Base-by-base conservation (phyloP, 108 stramenopile genomes). In the Chaetoceros tenuissimus region DNA sequence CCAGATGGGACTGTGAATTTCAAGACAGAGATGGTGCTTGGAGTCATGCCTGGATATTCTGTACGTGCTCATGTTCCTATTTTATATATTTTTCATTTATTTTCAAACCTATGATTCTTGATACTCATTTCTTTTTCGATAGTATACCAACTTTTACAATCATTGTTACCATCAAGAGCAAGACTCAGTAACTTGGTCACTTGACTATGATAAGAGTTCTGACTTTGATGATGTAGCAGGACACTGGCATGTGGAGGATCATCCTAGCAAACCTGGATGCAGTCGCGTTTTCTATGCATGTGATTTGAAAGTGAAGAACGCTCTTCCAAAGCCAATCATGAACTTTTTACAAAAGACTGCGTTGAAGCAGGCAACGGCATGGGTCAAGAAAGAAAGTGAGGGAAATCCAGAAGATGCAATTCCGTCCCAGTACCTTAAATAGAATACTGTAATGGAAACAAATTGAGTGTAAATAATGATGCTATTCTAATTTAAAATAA, bases 331-430 rank as follows among this genome's bases (percentile, higher is more conserved):
- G 17, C 74, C 81, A n/a, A 66, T 87, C 13, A 55, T 82, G 47
- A 82, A 82, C 47, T 78, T 78, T 46, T 64, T 87, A 18, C 68
- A 68, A 48, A 87, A 82, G 63, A 60, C 79, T 16, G 85, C 85
- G 0, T 56, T 87, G 19, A 75, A 73, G 61, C 59, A 76, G 10
- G 85, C 85, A 10, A 82, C 81, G 19, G 57, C 64, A 3, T 87
- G 85, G 85, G 81, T 87, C 18, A 87, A 87, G 64, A 75, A 75
- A 52, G 79, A 87, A 64, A 79, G 77, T 56, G 85, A 87, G 45
- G 55, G 46, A 44, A 64, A 73, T 52, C 77, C 81, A 0, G 17
- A 31, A 7, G 59, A 26, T 2, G 47, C 21, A 13, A 55, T 74
- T 1, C 63, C 67, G 0, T 13, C 26, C 1, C 48, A 57, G 16